Evolutionary conservation across 1,139 yeast genomes (phyloP).

Genomic region (Insectozyma bohioensis): DNA sequence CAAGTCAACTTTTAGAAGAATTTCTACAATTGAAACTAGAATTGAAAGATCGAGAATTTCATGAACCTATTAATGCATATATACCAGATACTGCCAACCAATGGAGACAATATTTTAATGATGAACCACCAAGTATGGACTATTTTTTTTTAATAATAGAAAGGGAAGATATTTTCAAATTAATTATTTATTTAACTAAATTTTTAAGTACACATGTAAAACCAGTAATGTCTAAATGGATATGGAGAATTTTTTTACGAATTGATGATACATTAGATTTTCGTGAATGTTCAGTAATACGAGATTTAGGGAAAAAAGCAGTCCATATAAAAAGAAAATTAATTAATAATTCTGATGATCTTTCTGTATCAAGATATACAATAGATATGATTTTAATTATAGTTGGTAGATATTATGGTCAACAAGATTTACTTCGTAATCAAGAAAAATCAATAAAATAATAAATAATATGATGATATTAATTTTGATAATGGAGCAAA

Average conservation of each 20-base stretch:
- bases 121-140: slow-evolving; percentile 30
- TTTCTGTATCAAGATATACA: slow-evolving; percentile 20
- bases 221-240: slow-evolving; percentile 37
- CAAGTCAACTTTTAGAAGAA: no score
- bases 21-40: no score
- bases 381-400: slow-evolving; percentile 33
- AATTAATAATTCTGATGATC: slow-evolving; percentile 10
- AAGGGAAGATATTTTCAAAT: slow-evolving; percentile 34
- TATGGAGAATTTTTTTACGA: slow-evolving; percentile 34
- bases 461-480: background rate
- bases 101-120: slow-evolving; percentile 36
- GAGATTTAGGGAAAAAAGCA: slow-evolving; percentile 44
- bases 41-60: no score
- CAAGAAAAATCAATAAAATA: background rate
- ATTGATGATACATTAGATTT: slow-evolving; percentile 35
- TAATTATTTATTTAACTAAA: slow-evolving; percentile 35
- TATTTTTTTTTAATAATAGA: slow-evolving; percentile 23
- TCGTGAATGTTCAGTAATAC: slow-evolving; percentile 33
- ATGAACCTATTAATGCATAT: background rate
- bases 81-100: slow-evolving; percentile 28
- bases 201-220: slow-evolving; percentile 38
- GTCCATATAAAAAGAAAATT: slow-evolving; percentile 21
- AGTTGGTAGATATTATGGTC: slow-evolving; percentile 38
- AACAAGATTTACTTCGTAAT: slow-evolving; percentile 26
- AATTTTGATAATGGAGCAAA: background rate